Conservation (phyloP, 768 basidiomycete genomes). For the Auriscalpium orientale region DNA sequence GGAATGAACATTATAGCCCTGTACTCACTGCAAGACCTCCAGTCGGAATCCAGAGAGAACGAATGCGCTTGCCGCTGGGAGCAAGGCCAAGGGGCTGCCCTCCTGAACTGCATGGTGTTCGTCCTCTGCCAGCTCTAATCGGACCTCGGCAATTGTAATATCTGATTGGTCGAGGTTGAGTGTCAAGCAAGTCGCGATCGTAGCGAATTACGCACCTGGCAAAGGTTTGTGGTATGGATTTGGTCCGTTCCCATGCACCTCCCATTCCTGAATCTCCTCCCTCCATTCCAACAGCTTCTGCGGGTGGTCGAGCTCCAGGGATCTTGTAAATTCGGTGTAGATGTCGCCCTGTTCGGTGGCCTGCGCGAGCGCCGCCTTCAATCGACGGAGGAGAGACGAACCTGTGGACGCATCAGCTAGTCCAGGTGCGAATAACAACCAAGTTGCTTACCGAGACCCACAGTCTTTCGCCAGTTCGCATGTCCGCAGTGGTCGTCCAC, state of each 20-base stretch:
- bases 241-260: neutral
- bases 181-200: neutral
- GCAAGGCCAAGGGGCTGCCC: neutral
- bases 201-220: neutral
- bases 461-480: conserved; percentile 26
- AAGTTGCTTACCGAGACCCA: conserved; percentile 12
- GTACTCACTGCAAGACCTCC: neutral
- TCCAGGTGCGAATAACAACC: too few relatives aligned
- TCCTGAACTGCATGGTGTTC: neutral
- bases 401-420: neutral
- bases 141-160: neutral
- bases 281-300: neutral
- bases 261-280: neutral
- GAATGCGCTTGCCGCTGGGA: neutral
- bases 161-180: neutral
- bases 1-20: neutral
- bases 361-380: neutral
- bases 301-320: neutral
- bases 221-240: neutral
- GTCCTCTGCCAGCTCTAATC: neutral
- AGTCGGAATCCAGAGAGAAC: neutral
- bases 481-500: conserved; percentile 20
- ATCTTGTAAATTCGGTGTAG: neutral
- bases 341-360: neutral
- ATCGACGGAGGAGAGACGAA: neutral